Conservation (phyloP, 306 rosid genomes). For the Clitoria ternatea region DNA sequence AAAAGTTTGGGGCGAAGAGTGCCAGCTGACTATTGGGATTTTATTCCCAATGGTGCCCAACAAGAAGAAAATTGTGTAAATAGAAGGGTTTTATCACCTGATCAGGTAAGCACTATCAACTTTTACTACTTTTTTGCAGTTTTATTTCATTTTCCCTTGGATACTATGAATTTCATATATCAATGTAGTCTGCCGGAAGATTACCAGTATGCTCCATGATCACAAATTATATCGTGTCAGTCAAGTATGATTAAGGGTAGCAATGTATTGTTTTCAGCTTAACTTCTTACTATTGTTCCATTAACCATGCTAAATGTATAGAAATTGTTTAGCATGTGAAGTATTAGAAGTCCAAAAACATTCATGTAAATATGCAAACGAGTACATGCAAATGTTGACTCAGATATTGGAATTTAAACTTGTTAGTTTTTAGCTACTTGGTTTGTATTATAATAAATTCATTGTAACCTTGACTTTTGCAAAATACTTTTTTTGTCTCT, state of each 20-base stretch:
- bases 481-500: background rate
- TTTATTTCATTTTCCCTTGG: slow-evolving; percentile 3
- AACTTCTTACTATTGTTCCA: slow-evolving; percentile 1
- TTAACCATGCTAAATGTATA: background rate
- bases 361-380: no score
- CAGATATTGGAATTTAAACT: slow-evolving; percentile 7
- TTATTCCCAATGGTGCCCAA: slow-evolving; percentile 60
- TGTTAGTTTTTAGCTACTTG: background rate
- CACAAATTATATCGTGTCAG: background rate
- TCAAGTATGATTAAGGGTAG: background rate
- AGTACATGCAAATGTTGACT: background rate
- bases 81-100: slow-evolving; percentile 70
- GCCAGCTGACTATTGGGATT: slow-evolving; percentile 81
- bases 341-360: background rate
- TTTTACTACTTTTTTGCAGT: background rate
- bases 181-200: slow-evolving; percentile 3
- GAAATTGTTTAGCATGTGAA: background rate
- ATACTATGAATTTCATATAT: background rate
- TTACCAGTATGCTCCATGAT: background rate
- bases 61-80: slow-evolving; percentile 51
- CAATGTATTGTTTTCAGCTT: background rate
- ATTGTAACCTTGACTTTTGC: background rate
- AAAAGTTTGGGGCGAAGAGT: slow-evolving; percentile 34
- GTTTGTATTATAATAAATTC: background rate
- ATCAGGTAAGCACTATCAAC: slow-evolving; percentile 57